These are phyloP conservation scores for Globisporangium spinosum DNA, from an alignment of 352 stramenopile genomes.

Conservation along the genomic window DNA sequence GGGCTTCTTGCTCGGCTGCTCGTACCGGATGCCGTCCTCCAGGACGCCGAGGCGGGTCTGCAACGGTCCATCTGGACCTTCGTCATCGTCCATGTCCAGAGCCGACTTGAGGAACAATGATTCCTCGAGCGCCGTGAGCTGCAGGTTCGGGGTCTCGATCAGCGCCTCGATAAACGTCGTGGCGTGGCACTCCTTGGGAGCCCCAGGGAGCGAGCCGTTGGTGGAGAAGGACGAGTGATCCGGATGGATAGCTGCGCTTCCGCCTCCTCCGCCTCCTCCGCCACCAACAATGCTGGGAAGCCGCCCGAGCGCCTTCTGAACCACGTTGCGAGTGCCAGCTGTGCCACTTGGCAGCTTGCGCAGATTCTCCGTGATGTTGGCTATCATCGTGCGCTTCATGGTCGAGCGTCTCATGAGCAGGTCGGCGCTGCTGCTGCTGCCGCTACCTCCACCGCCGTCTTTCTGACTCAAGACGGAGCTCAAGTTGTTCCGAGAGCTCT, in stretches of 20 bases:
- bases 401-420: constrained; percentile 21
- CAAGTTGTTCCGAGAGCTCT: constrained; percentile 11
- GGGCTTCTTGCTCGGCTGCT: constrained; percentile 36
- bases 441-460: not conserved
- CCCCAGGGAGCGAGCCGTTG: not conserved
- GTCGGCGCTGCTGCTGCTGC: constrained; percentile 15
- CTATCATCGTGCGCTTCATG: constrained; percentile 29
- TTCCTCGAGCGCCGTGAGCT: constrained; percentile 31
- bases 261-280: not conserved
- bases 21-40: constrained; percentile 57
- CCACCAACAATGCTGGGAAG: not conserved
- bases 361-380: constrained; percentile 26
- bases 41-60: constrained; percentile 24
- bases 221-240: not conserved
- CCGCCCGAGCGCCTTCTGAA: constrained; percentile 12
- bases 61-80: not conserved
- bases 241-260: not conserved
- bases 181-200: constrained; percentile 8
- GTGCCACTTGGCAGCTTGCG: constrained; percentile 19
- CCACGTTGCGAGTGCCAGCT: constrained; percentile 11
- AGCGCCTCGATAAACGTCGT: constrained; percentile 23
- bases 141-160: constrained; percentile 30
- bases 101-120: constrained; percentile 45
- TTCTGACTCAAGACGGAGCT: constrained; percentile 14
- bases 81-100: constrained; percentile 35